These are phyloP conservation scores for Ailanthus altissimus DNA, from an alignment of 345 rosid species.

Conservation along the genomic window DNA sequence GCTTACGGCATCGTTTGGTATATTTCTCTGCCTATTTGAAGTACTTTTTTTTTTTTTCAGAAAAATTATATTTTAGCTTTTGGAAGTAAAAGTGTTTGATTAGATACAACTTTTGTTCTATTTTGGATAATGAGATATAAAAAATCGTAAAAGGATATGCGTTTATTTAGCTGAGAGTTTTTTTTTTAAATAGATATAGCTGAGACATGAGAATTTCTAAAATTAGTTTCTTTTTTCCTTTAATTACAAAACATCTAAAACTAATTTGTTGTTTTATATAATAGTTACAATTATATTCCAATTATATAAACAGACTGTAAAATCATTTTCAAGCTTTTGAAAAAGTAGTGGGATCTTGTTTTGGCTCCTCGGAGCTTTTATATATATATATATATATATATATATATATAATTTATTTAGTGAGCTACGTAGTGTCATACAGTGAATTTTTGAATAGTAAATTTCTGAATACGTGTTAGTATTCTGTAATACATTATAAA, in stretches of 20 bases:
- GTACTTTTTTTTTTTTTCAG: not conserved
- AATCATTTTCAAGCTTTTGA: not conserved
- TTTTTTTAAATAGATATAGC: not conserved
- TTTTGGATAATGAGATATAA: not conserved
- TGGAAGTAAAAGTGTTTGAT: not conserved
- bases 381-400: too few species aligned
- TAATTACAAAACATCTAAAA: not conserved
- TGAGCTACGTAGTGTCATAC: too few species aligned
- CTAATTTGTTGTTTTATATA: not conserved
- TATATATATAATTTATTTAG: too few species aligned
- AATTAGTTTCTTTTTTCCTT: not conserved
- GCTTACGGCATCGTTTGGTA: conserved; percentile 94
- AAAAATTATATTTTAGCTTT: not conserved
- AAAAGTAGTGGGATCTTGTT: not conserved
- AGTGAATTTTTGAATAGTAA: too few species aligned
- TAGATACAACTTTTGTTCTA: not conserved
- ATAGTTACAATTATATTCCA: not conserved
- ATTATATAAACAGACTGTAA: not conserved
- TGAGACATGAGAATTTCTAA: not conserved
- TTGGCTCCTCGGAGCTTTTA: not conserved
- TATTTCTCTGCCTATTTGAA: not conserved
- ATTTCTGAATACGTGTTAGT: too few species aligned
- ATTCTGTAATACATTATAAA: too few species aligned
- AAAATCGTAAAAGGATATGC: too few species aligned
- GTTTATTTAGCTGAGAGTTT: not conserved